Evolutionary conservation across 1,284 basidiomycete genomes (phyloP), one percentile per base, ranked within the genome.

Genomic region (Cutaneotrichosporon sp.): DNA sequence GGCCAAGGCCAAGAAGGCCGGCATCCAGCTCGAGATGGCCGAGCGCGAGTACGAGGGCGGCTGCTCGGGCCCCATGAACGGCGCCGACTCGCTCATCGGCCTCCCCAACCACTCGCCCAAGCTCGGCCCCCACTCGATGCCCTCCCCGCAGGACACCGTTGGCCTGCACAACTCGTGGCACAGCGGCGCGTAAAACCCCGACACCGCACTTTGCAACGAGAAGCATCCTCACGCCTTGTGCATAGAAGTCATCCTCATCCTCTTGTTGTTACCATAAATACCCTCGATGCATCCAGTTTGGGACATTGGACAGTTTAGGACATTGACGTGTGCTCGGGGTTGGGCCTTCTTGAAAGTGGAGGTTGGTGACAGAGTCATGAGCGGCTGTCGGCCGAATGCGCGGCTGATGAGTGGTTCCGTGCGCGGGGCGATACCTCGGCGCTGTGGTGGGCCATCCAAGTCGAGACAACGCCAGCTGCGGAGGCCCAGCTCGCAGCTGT

Each of bases 1-100:
- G 72, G 86, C 87, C 36, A 93, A 94, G 81, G 72, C 74, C 38
- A 81, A 81, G 75, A 77, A 77, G 68, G 67, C 51, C 54, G 63
- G 63, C 18, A 51, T 66, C 50, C 59, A 64, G n/a, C 57, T 72
- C 27, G 70, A 74, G 58, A 65, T 59, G 25, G 63, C 72, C 29
- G 69, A 73, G 59, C 65, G 72, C 56, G 66, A 68, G 9, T 68
- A 66, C 47, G 51, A 69, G 20, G 64, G 67, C 13, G 69, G 71
- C n/a, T 80, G 78, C 62, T 73, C 61, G 24, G 80, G 79, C 27
- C 77, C 78, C 5, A 78, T 80, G 77, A 79, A 75, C 62, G 69
- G 75, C 71, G 11, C 74, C 50, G 79, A 81, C 64, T 72, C 72
- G 16, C 64, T 80, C 50, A 76, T 81, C 53, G 80, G 80, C 24